These are phyloP conservation scores for Tetrapisispora namnaoensis DNA, from an alignment of 805 yeast genomes.

Conservation along the genomic window DNA sequence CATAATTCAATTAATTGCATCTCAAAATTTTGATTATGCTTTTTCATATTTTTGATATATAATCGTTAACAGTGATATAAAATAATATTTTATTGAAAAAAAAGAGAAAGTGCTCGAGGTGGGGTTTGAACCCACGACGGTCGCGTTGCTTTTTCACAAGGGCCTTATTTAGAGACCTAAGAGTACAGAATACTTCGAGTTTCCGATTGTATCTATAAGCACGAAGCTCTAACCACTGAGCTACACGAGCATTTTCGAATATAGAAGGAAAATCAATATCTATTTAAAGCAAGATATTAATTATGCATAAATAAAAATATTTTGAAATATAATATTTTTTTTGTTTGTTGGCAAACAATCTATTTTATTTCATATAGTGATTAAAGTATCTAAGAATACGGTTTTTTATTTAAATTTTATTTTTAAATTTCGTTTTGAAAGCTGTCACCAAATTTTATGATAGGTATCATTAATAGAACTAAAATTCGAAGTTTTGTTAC, in stretches of 20 bases:
- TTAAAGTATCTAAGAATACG: too few species aligned
- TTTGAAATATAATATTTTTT: too few species aligned
- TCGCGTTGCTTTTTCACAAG: slow-evolving; percentile 48
- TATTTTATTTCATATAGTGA: too few species aligned
- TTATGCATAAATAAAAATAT: too few species aligned
- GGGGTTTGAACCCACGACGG: slow-evolving; percentile 78
- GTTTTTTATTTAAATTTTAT: too few species aligned
- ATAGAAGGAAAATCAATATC: background rate
- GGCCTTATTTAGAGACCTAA: slow-evolving; percentile 15
- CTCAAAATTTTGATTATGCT: background rate
- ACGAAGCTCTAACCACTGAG: slow-evolving; percentile 76
- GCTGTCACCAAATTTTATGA: too few species aligned
- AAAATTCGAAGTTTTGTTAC: too few species aligned
- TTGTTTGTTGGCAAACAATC: too few species aligned
- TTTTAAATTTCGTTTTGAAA: too few species aligned
- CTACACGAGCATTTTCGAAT: slow-evolving; percentile 46
- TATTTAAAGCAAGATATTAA: background rate
- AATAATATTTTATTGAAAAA: background rate
- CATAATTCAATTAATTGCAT: background rate
- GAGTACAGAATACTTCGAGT: slow-evolving; percentile 22
- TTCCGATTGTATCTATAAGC: slow-evolving; percentile 49
- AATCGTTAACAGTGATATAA: background rate
- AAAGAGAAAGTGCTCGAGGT: slow-evolving; percentile 33
- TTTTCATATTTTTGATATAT: background rate
- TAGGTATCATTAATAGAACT: too few species aligned